Conservation (phyloP, 2,329 filamentous ascomycete species). For the Diaporthe sp. region DNA sequence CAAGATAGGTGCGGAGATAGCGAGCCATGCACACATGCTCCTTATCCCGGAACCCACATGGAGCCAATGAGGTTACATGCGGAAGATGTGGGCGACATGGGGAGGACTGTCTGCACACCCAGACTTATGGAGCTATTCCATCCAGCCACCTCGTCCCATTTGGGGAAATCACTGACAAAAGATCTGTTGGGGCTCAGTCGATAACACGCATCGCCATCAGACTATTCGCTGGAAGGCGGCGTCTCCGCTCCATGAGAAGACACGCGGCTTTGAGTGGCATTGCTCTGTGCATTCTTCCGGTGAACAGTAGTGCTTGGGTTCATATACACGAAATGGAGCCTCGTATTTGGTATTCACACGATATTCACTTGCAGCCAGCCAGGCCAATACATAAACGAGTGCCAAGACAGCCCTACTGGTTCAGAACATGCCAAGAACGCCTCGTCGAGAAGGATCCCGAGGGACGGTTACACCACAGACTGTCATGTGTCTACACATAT, state of each 20-base stretch:
- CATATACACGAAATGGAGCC: not conserved
- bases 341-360: not conserved
- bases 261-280: not conserved
- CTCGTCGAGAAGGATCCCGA: slow-evolving; percentile 1
- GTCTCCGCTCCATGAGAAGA: not conserved
- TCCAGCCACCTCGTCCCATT: not conserved
- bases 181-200: not conserved
- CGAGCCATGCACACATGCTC: not conserved
- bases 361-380: not conserved
- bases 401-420: not conserved
- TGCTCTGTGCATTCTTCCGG: not conserved
- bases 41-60: not conserved
- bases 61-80: slow-evolving; percentile 14
- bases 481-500: not conserved
- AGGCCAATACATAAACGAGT: not conserved
- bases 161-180: not conserved
- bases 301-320: not conserved
- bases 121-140: not conserved
- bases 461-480: not conserved
- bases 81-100: slow-evolving; percentile 4
- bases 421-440: slow-evolving; percentile 2
- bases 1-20: slow-evolving; percentile 12
- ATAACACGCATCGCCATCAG: not conserved
- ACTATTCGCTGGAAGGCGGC: not conserved
- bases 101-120: not conserved